Evolutionary conservation across 2,329 filamentous ascomycete genomes (phyloP), one percentile per base, ranked within the genome.

Genomic region (Colletotrichum siamense): DNA sequence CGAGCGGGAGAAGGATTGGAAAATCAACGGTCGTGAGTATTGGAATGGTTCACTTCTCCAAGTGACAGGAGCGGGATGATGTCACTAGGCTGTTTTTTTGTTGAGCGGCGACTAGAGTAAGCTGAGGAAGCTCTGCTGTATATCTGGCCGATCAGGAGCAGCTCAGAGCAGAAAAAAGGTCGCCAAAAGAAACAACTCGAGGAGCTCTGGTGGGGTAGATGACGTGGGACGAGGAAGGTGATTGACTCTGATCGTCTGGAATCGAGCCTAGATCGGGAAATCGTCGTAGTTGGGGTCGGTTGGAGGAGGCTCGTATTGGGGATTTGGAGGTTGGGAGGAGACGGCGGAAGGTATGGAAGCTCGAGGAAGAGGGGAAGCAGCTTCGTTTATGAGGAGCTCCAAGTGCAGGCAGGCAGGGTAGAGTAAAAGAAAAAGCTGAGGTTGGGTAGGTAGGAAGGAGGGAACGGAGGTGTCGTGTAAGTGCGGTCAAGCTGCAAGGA

Each of bases 141-240:
- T 39, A 22, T 30, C 32, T 22, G 52, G 70, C 16, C 59, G 57
- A 69, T 69, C 63, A 72, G 71, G 34, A 61, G 55, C 34, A 69
- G 36, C 39, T 62, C 52, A 26, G 36, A 34, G 32, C 62, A 61
- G 39, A n/a, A 9, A 28, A 44, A 12, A 64, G 24, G 26, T 59
- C 28, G 44, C 24, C 28, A 26, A 61, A 69, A 73, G 59, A 71
- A 64, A 64, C 70, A n/a, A 69, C 18, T 59, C 16, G 34, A 73
- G 24, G 62, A 73, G 59, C 59, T 73, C 26, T 59, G 30, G 65
- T 73, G 70, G 64, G 64, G 64, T 73, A 32, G 62, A 52, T 73
- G 70, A 73, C 73, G 73, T 69, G 73, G 32, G 62, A 73, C 57
- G 22, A 73, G 73, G 44, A 18, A 59, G 18, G 63, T 64, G 44